Evolutionary conservation across 2,329 filamentous ascomycete species (phyloP).

Genomic region (Cadophora gregata): DNA sequence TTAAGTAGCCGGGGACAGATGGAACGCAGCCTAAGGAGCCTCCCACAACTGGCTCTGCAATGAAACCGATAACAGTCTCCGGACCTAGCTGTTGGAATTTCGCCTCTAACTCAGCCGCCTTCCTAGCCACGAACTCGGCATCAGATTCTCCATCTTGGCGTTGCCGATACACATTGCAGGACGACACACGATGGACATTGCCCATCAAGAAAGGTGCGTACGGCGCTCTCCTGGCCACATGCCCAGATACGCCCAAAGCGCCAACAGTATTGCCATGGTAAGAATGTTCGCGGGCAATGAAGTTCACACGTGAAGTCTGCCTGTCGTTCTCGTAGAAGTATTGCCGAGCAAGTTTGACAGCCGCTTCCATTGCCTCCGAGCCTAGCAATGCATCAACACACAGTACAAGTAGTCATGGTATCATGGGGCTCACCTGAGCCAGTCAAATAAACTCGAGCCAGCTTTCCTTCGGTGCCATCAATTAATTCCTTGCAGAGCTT

Average conservation of each 20-base stretch:
- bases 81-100: conserved; percentile 67
- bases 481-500: conserved; percentile 51
- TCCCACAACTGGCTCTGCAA: conserved; percentile 72
- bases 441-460: conserved; percentile 61
- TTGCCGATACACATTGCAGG: conserved; percentile 69
- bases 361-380: conserved; percentile 72
- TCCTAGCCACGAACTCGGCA: conserved; percentile 59
- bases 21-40: conserved; percentile 74
- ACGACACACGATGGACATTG: conserved; percentile 62
- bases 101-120: conserved; percentile 65
- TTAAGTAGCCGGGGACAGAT: conserved; percentile 70
- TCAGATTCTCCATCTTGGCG: conserved; percentile 56
- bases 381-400: conserved; percentile 47
- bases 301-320: conserved; percentile 56
- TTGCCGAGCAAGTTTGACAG: conserved; percentile 70
- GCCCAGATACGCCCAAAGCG: conserved; percentile 63
- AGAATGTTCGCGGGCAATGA: conserved; percentile 68
- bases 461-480: conserved; percentile 49
- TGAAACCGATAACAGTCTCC: conserved; percentile 67
- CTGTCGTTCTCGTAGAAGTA: conserved; percentile 63
- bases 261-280: conserved; percentile 76
- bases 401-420: background rate
- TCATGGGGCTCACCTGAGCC: conserved; percentile 56
- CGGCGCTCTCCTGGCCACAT: conserved; percentile 61
- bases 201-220: conserved; percentile 62